Evolutionary conservation across 108 stramenopile species (phyloP).

Genomic region (Parmales sp.): DNA sequence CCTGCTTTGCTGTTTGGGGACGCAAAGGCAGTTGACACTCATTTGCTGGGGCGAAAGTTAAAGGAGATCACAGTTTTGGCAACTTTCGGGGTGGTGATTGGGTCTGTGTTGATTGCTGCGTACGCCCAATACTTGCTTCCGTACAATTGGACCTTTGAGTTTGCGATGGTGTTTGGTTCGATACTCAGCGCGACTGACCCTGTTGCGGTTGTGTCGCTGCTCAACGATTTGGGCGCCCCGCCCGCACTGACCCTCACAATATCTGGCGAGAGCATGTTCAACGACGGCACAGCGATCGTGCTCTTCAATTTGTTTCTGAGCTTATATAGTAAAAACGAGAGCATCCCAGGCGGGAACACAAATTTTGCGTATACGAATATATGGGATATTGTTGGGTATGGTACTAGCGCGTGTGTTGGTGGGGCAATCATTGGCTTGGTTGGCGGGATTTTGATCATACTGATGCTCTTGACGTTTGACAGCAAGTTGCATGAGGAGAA

Average conservation of each 20-base stretch:
- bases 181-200: conserved; percentile 17
- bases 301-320: conserved; percentile 32
- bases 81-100: conserved; percentile 26
- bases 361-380: neutral
- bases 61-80: neutral
- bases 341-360: neutral
- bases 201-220: conserved; percentile 28
- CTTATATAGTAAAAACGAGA: neutral
- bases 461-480: neutral
- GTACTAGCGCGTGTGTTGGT: neutral
- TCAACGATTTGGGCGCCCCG: conserved; percentile 37
- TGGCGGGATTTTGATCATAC: neutral
- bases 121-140: conserved; percentile 21
- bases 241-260: conserved; percentile 32
- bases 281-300: conserved; percentile 45
- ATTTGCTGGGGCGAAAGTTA: neutral
- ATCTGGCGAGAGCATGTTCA: conserved; percentile 47
- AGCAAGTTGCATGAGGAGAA: neutral
- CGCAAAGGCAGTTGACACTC: neutral
- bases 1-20: conserved; percentile 13
- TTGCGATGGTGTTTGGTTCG: conserved; percentile 32
- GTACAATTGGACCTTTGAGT: conserved; percentile 23
- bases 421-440: neutral
- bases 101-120: conserved; percentile 23
- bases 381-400: neutral